These are phyloP conservation scores for Leishmania martiniquensis DNA, from an alignment of 208 protist species.

Conservation along the genomic window DNA sequence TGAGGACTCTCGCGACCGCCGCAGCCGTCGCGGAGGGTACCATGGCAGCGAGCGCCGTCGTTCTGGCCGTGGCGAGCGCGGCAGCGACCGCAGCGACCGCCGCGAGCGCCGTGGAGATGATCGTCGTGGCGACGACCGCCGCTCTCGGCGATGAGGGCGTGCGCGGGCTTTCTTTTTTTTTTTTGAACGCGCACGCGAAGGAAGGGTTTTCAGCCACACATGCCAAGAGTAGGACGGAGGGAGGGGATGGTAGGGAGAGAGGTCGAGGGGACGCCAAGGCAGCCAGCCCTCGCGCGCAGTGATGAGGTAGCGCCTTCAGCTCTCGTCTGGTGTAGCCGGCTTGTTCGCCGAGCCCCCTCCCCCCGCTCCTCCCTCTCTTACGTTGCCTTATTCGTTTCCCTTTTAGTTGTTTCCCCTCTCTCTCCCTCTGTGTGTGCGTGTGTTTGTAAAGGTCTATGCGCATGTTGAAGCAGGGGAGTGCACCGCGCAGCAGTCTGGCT, in stretches of 20 bases:
- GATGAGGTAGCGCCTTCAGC: neutral
- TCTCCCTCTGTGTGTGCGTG: neutral
- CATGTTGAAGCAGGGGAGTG: neutral
- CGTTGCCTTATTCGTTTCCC: neutral
- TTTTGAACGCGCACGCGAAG: neutral
- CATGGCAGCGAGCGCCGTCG: slow-evolving; percentile 16
- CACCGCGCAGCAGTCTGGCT: too few relatives aligned
- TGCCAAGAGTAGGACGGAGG: neutral
- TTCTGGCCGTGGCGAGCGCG: slow-evolving; percentile 11
- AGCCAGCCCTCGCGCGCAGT: neutral
- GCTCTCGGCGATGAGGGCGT: slow-evolving; percentile 19
- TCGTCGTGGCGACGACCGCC: slow-evolving; percentile 11
- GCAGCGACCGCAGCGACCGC: slow-evolving; percentile 18
- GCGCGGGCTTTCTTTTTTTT: neutral
- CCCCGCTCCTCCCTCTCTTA: neutral
- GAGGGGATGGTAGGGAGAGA: neutral
- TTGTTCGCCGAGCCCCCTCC: neutral
- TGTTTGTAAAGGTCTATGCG: too few relatives aligned
- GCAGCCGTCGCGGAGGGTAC: slow-evolving; percentile 9
- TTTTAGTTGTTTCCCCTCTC: neutral
- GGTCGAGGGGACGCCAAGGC: neutral
- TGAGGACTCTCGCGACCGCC: slow-evolving; percentile 26
- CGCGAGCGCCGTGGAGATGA: slow-evolving; percentile 26
- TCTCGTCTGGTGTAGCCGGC: neutral
- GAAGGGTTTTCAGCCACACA: neutral